Evolutionary conservation across 495 filamentous ascomycete genomes (phyloP).

Genomic region (Xylaria cubensis): DNA sequence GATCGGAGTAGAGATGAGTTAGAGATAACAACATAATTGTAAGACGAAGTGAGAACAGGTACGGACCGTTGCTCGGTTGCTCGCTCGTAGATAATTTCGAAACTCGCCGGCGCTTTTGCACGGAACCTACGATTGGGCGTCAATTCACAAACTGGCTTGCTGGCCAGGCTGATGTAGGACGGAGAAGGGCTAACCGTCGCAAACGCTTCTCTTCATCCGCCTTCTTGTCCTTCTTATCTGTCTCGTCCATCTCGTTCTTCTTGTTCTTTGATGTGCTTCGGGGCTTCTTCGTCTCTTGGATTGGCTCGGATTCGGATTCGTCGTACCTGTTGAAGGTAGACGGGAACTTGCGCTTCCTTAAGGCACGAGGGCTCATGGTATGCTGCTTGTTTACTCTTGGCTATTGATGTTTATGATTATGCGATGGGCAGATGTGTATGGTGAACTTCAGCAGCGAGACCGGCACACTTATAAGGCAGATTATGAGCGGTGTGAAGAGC

Average conservation of each 20-base stretch:
- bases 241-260: neutral
- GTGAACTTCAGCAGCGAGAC: neutral
- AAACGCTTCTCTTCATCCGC: constrained; percentile 30
- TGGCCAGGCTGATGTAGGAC: neutral
- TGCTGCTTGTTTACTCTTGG: neutral
- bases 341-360: constrained; percentile 32
- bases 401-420: neutral
- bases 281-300: constrained; percentile 19
- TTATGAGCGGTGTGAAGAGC: neutral
- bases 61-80: constrained; percentile 47
- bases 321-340: neutral
- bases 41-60: too few relatives aligned
- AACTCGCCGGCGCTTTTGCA: constrained; percentile 40
- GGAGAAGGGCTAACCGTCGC: constrained; percentile 26
- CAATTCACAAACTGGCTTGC: neutral
- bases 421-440: neutral
- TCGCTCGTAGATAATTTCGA: constrained; percentile 46
- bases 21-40: too few relatives aligned
- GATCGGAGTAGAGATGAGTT: neutral
- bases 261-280: constrained; percentile 9
- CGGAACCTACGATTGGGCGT: constrained; percentile 42
- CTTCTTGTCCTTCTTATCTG: neutral
- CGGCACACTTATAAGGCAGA: neutral
- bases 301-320: constrained; percentile 4
- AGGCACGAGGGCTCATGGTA: constrained; percentile 1